phyloP scores from a whole-genome alignment of 768 basidiomycete genomes.

The Kondoa subrosea region DNA sequence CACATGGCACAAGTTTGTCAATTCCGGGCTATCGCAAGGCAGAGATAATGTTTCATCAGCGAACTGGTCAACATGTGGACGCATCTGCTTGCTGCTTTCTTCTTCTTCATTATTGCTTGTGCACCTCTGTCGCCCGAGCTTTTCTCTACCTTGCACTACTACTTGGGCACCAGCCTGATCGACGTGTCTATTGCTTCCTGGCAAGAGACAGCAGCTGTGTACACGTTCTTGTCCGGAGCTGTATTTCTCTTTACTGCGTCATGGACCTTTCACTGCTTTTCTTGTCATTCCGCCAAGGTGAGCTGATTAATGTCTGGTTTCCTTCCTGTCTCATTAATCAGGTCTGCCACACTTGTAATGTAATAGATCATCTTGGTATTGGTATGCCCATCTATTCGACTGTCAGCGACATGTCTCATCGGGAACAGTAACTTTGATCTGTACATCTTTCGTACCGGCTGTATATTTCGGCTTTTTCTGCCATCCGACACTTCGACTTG shows the following conservation, averaged over 20 bases:
- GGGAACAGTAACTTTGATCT: neutral
- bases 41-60: neutral
- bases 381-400: neutral
- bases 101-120: conserved; percentile 6
- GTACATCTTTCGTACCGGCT: neutral
- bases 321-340: neutral
- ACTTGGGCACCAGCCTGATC: neutral
- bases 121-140: conserved; percentile 1
- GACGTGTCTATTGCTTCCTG: conserved; percentile 7
- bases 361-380: conserved; percentile 5
- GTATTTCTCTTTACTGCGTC: conserved; percentile 14
- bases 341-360: neutral
- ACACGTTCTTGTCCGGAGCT: conserved; percentile 15
- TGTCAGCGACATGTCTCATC: neutral
- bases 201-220: conserved; percentile 1
- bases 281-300: conserved; percentile 1
- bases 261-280: conserved; percentile 11
- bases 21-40: neutral
- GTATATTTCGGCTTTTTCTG: conserved; percentile 17
- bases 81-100: conserved; percentile 13
- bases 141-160: neutral
- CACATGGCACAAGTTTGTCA: conserved; percentile 1
- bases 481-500: neutral
- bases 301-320: neutral
- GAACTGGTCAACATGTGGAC: conserved; percentile 14